Base-by-base conservation (phyloP, 2,329 filamentous ascomycete genomes). In the Akanthomyces lecanii region DNA sequence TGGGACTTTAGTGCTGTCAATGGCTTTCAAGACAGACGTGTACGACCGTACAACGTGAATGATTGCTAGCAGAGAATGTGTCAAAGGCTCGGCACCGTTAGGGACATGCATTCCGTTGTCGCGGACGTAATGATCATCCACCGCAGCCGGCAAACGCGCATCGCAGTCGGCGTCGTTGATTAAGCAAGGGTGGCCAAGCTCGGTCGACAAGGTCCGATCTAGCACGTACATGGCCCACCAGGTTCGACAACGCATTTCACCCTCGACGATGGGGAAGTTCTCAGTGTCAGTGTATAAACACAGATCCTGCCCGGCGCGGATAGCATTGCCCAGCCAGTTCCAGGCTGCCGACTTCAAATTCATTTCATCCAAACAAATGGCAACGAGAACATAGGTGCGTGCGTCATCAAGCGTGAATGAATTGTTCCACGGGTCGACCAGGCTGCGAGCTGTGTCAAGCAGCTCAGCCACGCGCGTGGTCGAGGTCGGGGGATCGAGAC, bases 151-250 rank as follows among this genome's bases (percentile, higher is more conserved):
- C 30, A 97, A 83, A 25, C 85, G 81, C 7, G 93, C 88, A 68
- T 97, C 91, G 78, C 92, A 97, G 74, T 98, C 94, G 38, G 86
- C 83, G 69, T 98, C 94, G 71, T 93, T 84, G 71, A 98, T 96
- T 67, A 93, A 77, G 62, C 90, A 85, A 0, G 94, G 92, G 57
- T 89, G 87, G 10, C 91, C 90, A 40, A 92, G 81, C 72, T 97
- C 93, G 14, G 96, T 79, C 0, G 92, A 88, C 56, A 96, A 78
- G 30, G 90, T 83, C 66, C 92, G 86, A 76, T 99, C 95, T 78
- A 93, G 87, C 51, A 92, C 86, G 75, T 98, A 98, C 63, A 97
- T 85, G 16, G 91, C 87, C 92, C 95, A 99, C 94, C 94, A 99
- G 2, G 95, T 85, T 62, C 93, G 84, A 65, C 90, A 86, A 61